A percentile compares a stretch with the other conserved stretches of the same genome.
These are phyloP conservation scores for Hibiscus trionum DNA, from an alignment of 345 rosid species.

Conservation along the genomic window DNA sequence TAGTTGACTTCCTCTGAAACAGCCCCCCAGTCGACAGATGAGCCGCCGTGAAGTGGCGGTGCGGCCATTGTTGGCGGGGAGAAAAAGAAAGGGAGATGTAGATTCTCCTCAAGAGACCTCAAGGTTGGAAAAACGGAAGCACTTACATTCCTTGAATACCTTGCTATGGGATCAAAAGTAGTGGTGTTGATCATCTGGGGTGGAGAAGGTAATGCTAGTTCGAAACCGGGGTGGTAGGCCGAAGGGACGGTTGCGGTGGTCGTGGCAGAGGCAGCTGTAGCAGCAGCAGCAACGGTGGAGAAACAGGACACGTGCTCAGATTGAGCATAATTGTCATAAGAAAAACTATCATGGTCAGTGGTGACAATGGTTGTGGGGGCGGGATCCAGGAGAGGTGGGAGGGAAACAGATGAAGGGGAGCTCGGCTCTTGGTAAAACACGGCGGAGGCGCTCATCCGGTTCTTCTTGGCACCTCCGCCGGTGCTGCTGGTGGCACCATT, in stretches of 20 bases:
- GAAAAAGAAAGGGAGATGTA: constrained; percentile 51
- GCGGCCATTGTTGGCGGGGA: constrained; percentile 23
- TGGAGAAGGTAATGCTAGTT: constrained; percentile 17
- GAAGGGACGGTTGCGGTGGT: constrained; percentile 1
- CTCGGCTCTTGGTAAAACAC: constrained; percentile 36
- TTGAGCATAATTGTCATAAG: constrained; percentile 42
- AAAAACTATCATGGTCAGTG: constrained; percentile 37
- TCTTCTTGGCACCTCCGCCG: constrained; percentile 38
- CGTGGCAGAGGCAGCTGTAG: constrained; percentile 35
- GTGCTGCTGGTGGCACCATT: not conserved
- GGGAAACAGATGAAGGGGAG: constrained; percentile 69
- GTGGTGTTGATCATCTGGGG: constrained; percentile 3
- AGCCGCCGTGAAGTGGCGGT: constrained; percentile 20
- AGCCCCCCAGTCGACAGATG: constrained; percentile 32
- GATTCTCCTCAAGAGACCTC: constrained; percentile 75
- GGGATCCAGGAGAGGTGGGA: constrained; percentile 69
- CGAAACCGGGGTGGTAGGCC: constrained; percentile 16
- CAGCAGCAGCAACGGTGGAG: constrained; percentile 64
- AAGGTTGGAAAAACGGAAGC: constrained; percentile 48
- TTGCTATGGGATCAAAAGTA: not conserved
- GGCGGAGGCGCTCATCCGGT: constrained; percentile 23
- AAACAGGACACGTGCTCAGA: constrained; percentile 99
- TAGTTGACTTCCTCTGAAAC: constrained; percentile 17
- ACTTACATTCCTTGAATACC: constrained; percentile 27
- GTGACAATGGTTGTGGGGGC: constrained; percentile 15